Conservation (phyloP, 176 grass and related monocot genomes). For the Stipa capillata region DNA sequence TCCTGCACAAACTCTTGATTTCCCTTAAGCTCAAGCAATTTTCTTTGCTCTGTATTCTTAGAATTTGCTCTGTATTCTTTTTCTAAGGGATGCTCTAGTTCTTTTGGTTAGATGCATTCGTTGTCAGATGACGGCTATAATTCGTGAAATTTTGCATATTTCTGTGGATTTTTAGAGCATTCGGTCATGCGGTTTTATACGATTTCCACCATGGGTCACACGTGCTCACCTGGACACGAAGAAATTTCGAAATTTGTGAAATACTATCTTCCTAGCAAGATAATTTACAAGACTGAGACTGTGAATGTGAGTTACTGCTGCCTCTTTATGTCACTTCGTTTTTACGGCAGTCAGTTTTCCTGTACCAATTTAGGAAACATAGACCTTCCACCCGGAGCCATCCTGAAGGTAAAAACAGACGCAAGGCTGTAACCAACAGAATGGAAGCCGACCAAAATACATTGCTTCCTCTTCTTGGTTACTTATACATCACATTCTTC, state of each 20-base stretch:
- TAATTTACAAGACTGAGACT: too few species aligned
- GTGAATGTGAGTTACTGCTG: neutral
- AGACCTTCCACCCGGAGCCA: slow-evolving; percentile 6
- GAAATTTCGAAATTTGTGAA: neutral
- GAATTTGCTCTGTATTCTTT: too few species aligned
- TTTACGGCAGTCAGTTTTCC: slow-evolving; percentile 6
- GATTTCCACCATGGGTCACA: too few species aligned
- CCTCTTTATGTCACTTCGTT: neutral
- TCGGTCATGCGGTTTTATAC: too few species aligned
- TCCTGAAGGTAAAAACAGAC: neutral
- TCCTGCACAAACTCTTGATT: neutral
- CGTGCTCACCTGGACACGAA: neutral
- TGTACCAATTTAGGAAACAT: neutral
- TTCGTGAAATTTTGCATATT: too few species aligned
- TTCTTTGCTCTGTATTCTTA: neutral
- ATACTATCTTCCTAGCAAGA: neutral
- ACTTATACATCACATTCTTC: slow-evolving; percentile 18
- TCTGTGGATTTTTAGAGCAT: too few species aligned
- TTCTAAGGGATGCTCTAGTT: too few species aligned
- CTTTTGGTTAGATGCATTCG: neutral
- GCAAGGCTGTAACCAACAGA: neutral
- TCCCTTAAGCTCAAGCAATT: neutral
- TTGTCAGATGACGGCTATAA: neutral
- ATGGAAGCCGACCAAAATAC: slow-evolving; percentile 37
- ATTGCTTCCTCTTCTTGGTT: slow-evolving; percentile 20